Evolutionary conservation across 2,329 filamentous ascomycete species (phyloP), one percentile per base, ranked within the genome.

Genomic region (Cladophialophora yegresii): DNA sequence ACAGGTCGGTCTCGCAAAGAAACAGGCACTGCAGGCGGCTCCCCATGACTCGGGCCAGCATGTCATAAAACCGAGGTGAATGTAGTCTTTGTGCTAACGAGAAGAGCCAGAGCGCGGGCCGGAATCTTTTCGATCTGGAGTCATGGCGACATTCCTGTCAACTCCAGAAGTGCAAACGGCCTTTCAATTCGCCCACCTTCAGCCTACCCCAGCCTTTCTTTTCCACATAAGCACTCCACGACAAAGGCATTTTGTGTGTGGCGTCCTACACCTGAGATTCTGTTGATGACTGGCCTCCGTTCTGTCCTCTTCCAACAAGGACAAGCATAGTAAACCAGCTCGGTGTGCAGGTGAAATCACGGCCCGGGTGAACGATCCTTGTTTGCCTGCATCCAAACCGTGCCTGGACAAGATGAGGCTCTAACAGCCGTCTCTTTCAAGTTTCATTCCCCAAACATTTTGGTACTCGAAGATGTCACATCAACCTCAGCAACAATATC

Each of bases 381-480:
- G 36, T 43, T 43, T 43, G 36, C 47, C 47, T 22, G 20, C 47
- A 50, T n/a, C 23, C 22, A 26, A 50, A 22, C 47, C 9, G 20
- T 22, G 20, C 22, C 47, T 7, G 23, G 9, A 32, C 51, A 55
- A 57, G 12, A 59, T 59, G 61, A 40, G 49, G 43, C 51, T 28
- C 13, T 28, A 3, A 10, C 45, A 54, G 51, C 51, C 45, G 13
- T 30, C 58, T 61, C 30, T 23, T 40, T 9, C n/a, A 33, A 28
- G 26, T 47, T 55, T 40, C 54, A 28, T 26, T 7, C 32, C n/a
- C 47, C 3, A 26, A 10, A 22, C 12, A 22, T 23, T 33, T 23
- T 26, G n/a, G 20, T 26, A 30, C n/a, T 53, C 54, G 13, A 53
- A 45, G 47, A 68, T 68, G 66, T 47, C 63, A 22, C 43, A 26